Base-by-base conservation (phyloP, 176 grass and related monocot genomes). In the Zoysia japonica region DNA sequence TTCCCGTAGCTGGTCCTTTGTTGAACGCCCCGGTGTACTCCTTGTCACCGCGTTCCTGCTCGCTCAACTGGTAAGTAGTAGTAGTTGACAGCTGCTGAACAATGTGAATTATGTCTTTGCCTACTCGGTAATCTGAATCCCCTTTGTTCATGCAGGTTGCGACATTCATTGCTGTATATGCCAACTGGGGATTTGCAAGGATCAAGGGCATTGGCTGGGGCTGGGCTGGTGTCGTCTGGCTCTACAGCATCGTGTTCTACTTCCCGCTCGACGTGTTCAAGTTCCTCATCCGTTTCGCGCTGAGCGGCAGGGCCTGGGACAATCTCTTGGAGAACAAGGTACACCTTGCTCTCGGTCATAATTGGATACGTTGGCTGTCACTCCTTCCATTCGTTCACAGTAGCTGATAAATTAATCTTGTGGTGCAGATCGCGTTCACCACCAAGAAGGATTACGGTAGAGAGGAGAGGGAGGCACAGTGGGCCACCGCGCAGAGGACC, bases 391-490 rank as follows among this genome's bases (percentile, higher is more conserved):
- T 41, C 0, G 17, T 45, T 5, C 78, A 74, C 28, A 28, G 28
- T 28, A 11, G 11, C 55, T 81, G 28, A 78, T 11, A 45, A 51
- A 16, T 9, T 61, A 67, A 78, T 9, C 6, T 19, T 71, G 15
- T 19, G 36, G 8, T 54, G 50, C 75, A 97, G 96, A 99, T 46
- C 37, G 92, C 92, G 12, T 99, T 99, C 90, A 99, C 92, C 36
- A 96, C 96, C 81, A 99, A 99, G 92, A 95, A 99, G 70, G 90
- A 99, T 80, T 99, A 93, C 9, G 92, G 96, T 1, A 93, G 81
- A 84, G 92, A 68, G 47, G 88, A 99, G 79, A 93, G 96, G 68
- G 96, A 99, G 77, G 96, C 92, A 9, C 96, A 93, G 51, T 99
- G 96, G 96, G 96, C 92, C 4, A 40, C 90, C 13, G 96, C 96